phyloP scores from a whole-genome alignment of 495 filamentous ascomycete species.

The Lepraria neglecta region DNA sequence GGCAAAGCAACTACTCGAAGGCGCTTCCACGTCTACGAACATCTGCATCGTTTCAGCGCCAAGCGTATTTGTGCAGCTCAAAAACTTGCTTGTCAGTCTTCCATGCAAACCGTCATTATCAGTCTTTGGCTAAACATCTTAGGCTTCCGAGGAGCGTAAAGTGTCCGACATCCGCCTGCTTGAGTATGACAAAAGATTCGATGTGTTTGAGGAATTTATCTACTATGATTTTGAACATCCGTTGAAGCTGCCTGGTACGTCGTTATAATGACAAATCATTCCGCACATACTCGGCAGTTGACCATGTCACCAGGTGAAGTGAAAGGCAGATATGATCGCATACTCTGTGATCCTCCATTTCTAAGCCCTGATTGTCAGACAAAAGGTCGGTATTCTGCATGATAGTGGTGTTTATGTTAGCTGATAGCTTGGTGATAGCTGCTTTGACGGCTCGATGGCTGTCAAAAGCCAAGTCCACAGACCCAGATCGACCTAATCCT shows the following conservation, averaged over 20 bases:
- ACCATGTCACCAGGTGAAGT: constrained; percentile 38
- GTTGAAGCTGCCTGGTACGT: constrained; percentile 51
- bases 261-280: neutral
- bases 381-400: constrained; percentile 45
- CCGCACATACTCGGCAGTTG: neutral
- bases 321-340: constrained; percentile 57
- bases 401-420: neutral
- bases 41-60: constrained; percentile 69
- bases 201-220: constrained; percentile 62
- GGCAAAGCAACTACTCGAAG: constrained; percentile 56
- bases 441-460: constrained; percentile 70
- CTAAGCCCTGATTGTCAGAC: constrained; percentile 74
- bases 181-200: constrained; percentile 66
- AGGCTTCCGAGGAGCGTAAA: constrained; percentile 24
- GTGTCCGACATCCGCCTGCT: constrained; percentile 54
- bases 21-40: constrained; percentile 43
- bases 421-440: constrained; percentile 36
- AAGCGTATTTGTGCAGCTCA: constrained; percentile 67
- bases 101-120: neutral
- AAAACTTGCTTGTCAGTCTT: constrained; percentile 53
- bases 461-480: constrained; percentile 34
- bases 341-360: constrained; percentile 74
- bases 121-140: constrained; percentile 3
- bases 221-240: constrained; percentile 67
- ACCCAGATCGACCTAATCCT: constrained; percentile 25